Base-by-base conservation (phyloP, 345 rosid genomes). In the Cardamine chenopodiifolia region DNA sequence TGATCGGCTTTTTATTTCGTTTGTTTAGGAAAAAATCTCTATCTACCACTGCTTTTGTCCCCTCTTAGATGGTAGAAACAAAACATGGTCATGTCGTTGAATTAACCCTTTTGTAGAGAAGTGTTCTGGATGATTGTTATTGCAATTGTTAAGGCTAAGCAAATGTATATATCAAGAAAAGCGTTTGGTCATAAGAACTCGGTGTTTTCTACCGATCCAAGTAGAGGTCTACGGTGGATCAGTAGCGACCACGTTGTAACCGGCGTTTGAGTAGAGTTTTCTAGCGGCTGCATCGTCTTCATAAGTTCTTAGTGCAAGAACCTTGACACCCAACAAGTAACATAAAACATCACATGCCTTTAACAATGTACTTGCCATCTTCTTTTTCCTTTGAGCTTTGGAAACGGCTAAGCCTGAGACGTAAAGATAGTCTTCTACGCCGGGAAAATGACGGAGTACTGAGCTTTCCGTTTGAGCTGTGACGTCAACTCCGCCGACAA, bases 361-460 rank as follows among this genome's bases (percentile, higher is more conserved):
- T 59, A 94, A 72, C 88, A 91, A 60, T 14, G 77, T 86, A 42
- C 86, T 87, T 19, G 80, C 98, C 66, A 91, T 83, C 85, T 86
- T 94, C 77, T 62, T 83, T 66, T 95, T 84, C 84, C 98, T 85
- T 81, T 81, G 87, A 73, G 62, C 57, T 67, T 77, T 74, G 6
- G 88, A 81, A 45, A 93, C 96, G 1, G 97, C 98, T 1, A 91
- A 88, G 4, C 97, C 96, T 1, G 98, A 94, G 7, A 94, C 80
- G 40, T 94, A 94, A 22, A 94, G 88, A 49, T 90, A 94, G 45
- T 91, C 97, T 7, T 85, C 86, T 0, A 83, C 88, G 17, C 85
- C 89, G 0, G 58, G 73, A 28, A 86, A 85, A 72, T 87, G 88
- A 4, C 44, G 71, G 44, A 91, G 85, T 8, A 91, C 92, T 44